Conservation (phyloP, 2,329 filamentous ascomycete genomes). For the Hymenoscyphus fraxineus region DNA sequence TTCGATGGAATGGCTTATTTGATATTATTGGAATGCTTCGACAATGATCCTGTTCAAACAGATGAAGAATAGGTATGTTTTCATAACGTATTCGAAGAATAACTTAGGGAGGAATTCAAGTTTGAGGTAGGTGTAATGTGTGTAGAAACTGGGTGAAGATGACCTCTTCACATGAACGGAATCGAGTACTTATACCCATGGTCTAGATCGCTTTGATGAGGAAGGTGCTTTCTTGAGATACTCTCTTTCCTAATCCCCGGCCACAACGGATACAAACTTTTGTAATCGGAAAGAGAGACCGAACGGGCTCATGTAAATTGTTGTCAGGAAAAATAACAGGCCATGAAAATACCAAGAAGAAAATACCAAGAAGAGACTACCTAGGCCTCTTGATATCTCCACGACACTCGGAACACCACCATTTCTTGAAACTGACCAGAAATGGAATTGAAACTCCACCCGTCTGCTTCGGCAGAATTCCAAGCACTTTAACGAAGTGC, state of each 20-base stretch:
- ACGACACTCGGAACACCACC: not conserved
- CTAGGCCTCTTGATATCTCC: too few relatives aligned
- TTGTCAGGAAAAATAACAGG: too few relatives aligned
- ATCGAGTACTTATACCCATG: not conserved
- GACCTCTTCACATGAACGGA: too few relatives aligned
- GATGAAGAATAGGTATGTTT: not conserved
- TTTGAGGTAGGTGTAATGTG: not conserved
- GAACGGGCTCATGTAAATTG: not conserved
- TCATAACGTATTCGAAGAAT: not conserved
- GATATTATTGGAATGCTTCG: not conserved
- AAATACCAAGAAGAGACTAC: too few relatives aligned
- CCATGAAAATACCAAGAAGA: too few relatives aligned
- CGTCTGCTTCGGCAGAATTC: not conserved
- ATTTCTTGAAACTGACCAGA: not conserved
- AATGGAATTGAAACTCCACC: not conserved
- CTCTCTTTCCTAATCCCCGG: not conserved
- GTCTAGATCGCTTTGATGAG: not conserved
- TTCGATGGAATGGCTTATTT: not conserved
- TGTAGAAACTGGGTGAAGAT: not conserved
- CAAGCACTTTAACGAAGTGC: not conserved
- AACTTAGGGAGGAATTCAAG: not conserved
- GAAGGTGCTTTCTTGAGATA: not conserved
- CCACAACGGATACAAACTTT: not conserved
- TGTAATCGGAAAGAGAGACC: not conserved
- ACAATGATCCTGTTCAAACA: not conserved